These are phyloP conservation scores for Fremontodendron californicum DNA, from an alignment of 345 rosid species.

Conservation along the genomic window DNA sequence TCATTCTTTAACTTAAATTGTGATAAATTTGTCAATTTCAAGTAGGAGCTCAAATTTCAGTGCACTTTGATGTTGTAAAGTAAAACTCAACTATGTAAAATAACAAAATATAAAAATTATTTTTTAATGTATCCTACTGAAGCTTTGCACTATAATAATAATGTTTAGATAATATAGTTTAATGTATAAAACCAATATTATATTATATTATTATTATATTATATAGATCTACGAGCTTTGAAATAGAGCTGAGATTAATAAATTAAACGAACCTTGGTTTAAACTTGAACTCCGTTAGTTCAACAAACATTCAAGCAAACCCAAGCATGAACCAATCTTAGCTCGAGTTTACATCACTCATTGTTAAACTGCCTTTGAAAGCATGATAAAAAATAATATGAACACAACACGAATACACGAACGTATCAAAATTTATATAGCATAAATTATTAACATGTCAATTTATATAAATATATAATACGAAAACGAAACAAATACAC, in stretches of 20 bases:
- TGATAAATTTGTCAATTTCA: no score
- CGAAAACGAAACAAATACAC: no score
- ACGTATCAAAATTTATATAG: neutral
- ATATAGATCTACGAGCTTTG: neutral
- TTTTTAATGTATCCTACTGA: no score
- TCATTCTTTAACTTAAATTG: no score
- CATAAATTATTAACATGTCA: neutral
- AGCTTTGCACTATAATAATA: no score
- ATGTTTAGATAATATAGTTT: neutral
- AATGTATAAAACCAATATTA: neutral
- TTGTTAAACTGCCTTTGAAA: neutral
- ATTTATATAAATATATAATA: neutral
- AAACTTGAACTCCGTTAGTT: neutral
- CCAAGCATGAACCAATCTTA: neutral
- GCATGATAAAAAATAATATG: no score
- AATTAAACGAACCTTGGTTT: neutral
- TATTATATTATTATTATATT: neutral
- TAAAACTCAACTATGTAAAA: no score
- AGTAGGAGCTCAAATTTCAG: no score
- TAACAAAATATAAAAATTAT: no score
- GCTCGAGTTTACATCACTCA: neutral
- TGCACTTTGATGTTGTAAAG: no score
- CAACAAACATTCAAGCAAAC: neutral
- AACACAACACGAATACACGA: neutral
- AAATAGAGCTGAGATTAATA: neutral